Conservation (phyloP, 495 filamentous ascomycete species). For the Halenospora varia region DNA sequence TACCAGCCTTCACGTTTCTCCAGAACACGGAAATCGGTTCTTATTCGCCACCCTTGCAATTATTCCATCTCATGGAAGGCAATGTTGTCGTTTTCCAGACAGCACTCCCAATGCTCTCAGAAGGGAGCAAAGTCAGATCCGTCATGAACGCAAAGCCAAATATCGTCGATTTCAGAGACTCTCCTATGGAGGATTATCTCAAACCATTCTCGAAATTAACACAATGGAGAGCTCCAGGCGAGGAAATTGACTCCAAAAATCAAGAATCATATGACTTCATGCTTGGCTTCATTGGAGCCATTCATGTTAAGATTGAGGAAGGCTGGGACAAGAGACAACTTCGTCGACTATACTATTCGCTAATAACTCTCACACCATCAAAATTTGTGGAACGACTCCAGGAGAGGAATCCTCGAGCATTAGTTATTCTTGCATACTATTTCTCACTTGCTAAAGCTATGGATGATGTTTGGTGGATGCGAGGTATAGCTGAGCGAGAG, state of each 20-base stretch:
- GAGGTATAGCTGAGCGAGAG: conserved; percentile 47
- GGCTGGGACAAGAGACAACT: not conserved
- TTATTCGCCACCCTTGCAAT: not conserved
- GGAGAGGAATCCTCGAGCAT: conserved; percentile 34
- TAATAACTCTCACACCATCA: not conserved
- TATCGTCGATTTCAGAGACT: not conserved
- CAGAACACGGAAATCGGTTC: not conserved
- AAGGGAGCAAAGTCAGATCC: not conserved
- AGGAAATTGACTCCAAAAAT: not conserved
- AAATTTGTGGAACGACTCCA: not conserved
- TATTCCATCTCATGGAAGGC: not conserved
- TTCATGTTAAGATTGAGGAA: not conserved
- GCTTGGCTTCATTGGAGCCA: not conserved
- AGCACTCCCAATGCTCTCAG: not conserved
- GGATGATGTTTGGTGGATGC: conserved; percentile 47
- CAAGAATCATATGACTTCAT: not conserved
- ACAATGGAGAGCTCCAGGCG: not conserved
- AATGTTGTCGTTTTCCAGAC: not conserved
- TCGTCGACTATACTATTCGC: not conserved
- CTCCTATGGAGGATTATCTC: not conserved
- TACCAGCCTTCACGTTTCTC: not conserved
- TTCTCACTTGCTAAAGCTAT: conserved; percentile 47
- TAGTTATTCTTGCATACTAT: conserved; percentile 47
- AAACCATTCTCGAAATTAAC: not conserved
- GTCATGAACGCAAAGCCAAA: not conserved